phyloP scores from a whole-genome alignment of 495 filamentous ascomycete species.

The Haplographium delicatum region DNA sequence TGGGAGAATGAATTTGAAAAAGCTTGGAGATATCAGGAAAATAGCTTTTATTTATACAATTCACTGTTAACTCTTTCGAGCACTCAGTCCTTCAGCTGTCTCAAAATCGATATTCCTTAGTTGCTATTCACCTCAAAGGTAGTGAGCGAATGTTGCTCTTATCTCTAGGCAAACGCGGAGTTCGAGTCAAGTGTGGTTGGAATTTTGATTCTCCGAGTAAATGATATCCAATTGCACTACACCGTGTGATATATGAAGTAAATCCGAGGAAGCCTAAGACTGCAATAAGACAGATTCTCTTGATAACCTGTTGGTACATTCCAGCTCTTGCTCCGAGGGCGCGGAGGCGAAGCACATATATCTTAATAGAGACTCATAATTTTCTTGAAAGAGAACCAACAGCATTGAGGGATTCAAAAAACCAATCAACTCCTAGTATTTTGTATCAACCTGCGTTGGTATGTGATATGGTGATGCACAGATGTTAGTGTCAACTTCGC shows the following conservation, averaged over 20 bases:
- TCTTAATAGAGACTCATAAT: not conserved
- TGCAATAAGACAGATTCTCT: constrained; percentile 7
- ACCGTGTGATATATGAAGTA: not conserved
- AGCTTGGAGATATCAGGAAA: no score
- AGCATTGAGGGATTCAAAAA: not conserved
- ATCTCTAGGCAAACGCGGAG: no score
- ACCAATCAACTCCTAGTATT: not conserved
- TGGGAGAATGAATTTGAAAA: no score
- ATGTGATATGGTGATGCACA: not conserved
- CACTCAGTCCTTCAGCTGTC: no score
- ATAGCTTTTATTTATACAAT: no score
- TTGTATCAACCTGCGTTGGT: not conserved
- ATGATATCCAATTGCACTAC: not conserved
- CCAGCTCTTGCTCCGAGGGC: no score
- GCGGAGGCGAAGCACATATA: not conserved
- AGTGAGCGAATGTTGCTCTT: no score
- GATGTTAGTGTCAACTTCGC: not conserved
- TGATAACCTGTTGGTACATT: not conserved
- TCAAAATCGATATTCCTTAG: no score
- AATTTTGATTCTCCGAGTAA: no score
- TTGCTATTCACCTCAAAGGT: no score
- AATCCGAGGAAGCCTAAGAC: not conserved
- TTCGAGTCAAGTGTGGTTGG: no score
- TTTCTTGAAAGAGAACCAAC: constrained; percentile 11
- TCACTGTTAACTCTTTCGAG: no score